Evolutionary conservation across 2,329 filamentous ascomycete species (phyloP), one percentile per base, ranked within the genome.

Genomic region (Verticillium nonalfalfae): DNA sequence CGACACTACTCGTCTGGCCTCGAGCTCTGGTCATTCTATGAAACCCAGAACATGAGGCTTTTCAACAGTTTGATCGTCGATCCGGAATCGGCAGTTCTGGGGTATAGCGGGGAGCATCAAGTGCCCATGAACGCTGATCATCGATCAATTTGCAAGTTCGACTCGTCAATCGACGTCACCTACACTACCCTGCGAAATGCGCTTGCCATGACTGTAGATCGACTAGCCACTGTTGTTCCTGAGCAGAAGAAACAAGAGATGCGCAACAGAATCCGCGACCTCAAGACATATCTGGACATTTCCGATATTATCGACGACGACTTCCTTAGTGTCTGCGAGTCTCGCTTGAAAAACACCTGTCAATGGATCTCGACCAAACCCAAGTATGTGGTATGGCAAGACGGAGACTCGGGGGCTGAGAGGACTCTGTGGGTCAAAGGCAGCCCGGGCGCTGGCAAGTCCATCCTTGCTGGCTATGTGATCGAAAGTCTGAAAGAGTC

Each of bases 401-500:
- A 65, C 31, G 56, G 31, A 9, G 31, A 18, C 10, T 10, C 52
- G 9, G 39, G 34, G n/a, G 14, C 13, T 10, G n/a, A 34, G 33
- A 52, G 33, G 11, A 38, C 69, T 31, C 64, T 70, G n/a, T 75
- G 72, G 73, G 35, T 75, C 18, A 67, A 62, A n/a, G 72, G 67
- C 38, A 67, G 68, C 34, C 71, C 73, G 18, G 73, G 63, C 0
- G 61, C 67, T 10, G 73, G 73, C 7, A 76, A 76, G 65, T 72
- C 73, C 0, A 66, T 72, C 35, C 66, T 74, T 1, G 62, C 70
- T 5, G 66, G 67, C n/a, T 68, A 69, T 59, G 60, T 69, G 1
- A 63, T 74, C 35, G 66, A 69, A 9, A 15, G 68, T 3, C 61
- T 75, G 0, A 35, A 63, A 5, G 50, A 65, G 1, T 57, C 61